Base-by-base conservation (phyloP, 1,284 basidiomycete species). In the Prillingera fragicola region DNA sequence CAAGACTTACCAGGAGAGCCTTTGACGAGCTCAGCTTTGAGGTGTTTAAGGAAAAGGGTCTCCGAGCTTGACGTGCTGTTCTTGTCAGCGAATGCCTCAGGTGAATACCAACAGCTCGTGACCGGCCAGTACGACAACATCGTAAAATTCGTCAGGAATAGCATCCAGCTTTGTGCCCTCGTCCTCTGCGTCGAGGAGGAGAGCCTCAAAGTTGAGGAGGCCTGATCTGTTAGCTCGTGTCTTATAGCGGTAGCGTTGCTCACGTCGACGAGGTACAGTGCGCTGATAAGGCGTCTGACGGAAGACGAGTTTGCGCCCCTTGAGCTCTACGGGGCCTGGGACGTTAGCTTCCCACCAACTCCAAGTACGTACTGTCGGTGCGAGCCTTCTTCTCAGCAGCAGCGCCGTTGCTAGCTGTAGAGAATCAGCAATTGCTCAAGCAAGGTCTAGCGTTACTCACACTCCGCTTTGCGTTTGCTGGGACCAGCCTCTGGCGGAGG, bases 101-200 rank as follows among this genome's bases (percentile, higher is more conserved):
- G 15, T 2, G 17, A 15, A 14, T 32, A 45, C 60, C 44, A 24
- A 65, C 64, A 56, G 46, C 41, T 68, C 66, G 29, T 65, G 60
- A n/a, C 66, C 64, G 21, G 57, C 58, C 55, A 60, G 50, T 1
- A 55, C 62, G 17, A 67, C 47, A 18, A 65, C 38, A 15, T 46
- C 53, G 48, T 50, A 55, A 35, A 54, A 52, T 32, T 65, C 56
- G 28, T 59, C 58, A 4, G 66, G 66, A 6, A 66, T 47, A 22
- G 50, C 45, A 3, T 37, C 45, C 5, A 60, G 37, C 6, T 37
- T 42, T n/a, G 42, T 51, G 9, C 52, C 52, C 1, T 25, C 56
- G 22, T 64, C 45, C 31, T 56, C 50, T 5, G 57, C 54, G 36
- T 65, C 62, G 5, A 60, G 43, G 4, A 68, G 44, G 38, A 46